These are phyloP conservation scores for Penicillium angulare DNA, from an alignment of 495 filamentous ascomycete species.

Conservation along the genomic window DNA sequence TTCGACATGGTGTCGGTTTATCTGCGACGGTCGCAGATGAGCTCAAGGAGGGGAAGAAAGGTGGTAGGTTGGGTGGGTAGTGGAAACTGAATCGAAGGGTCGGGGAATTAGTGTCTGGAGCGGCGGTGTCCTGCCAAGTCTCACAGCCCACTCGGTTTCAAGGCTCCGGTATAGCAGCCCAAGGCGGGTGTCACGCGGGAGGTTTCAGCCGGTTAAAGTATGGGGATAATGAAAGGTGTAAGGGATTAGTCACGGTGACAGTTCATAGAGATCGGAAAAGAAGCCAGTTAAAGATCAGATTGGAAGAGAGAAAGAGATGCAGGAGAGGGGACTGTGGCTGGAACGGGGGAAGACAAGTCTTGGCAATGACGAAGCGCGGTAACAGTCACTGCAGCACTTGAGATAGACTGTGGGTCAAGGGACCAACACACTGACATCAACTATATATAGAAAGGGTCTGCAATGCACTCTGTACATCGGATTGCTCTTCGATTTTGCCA, in stretches of 20 bases:
- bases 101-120: constrained; percentile 2
- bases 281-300: neutral
- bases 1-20: constrained; percentile 73
- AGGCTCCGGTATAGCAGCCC: constrained; percentile 19
- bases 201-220: neutral
- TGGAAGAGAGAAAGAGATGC: constrained; percentile 10
- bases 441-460: no score
- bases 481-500: neutral
- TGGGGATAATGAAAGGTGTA: constrained; percentile 5
- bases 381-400: no score
- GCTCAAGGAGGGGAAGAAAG: neutral
- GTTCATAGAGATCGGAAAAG: neutral
- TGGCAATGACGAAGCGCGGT: constrained; percentile 32
- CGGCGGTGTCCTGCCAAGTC: constrained; percentile 21
- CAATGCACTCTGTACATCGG: neutral
- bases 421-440: neutral
- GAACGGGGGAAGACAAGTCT: constrained; percentile 25
- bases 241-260: neutral
- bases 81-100: constrained; percentile 11
- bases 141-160: constrained; percentile 21
- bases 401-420: neutral
- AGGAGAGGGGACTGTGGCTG: constrained; percentile 29
- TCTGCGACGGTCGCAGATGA: constrained; percentile 12
- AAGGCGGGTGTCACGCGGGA: constrained; percentile 17
- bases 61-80: constrained; percentile 8